phyloP scores from a whole-genome alignment of 2,329 filamentous ascomycete species.

The Neocucurbitaria cava region DNA sequence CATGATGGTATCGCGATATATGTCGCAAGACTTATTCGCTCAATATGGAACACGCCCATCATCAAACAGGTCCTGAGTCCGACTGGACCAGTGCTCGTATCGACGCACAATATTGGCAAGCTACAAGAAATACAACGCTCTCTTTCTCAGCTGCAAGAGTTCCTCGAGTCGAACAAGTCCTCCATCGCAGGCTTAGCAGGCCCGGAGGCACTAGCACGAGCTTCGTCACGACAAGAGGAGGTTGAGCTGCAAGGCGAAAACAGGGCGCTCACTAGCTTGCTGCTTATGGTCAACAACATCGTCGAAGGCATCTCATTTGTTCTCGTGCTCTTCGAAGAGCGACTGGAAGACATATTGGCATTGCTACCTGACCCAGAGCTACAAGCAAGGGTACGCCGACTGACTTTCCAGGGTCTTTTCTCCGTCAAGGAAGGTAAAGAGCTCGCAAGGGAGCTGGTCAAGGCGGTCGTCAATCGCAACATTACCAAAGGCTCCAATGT shows the following conservation, averaged over 20 bases:
- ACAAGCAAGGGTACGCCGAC: conserved; percentile 71
- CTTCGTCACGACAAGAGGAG: conserved; percentile 85
- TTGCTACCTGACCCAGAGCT: conserved; percentile 72
- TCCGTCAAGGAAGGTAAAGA: conserved; percentile 80
- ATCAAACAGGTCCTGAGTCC: conserved; percentile 64
- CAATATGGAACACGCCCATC: conserved; percentile 84
- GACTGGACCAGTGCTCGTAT: conserved; percentile 68
- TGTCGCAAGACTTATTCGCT: conserved; percentile 83
- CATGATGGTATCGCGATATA: conserved; percentile 90
- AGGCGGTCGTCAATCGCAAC: conserved; percentile 97
- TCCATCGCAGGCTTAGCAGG: conserved; percentile 96
- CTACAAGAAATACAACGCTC: conserved; percentile 80
- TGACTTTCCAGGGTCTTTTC: conserved; percentile 91
- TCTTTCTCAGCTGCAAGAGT: conserved; percentile 78
- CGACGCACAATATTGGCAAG: conserved; percentile 72
- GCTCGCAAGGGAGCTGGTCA: conserved; percentile 91
- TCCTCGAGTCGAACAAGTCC: conserved; percentile 84
- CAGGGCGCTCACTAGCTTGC: conserved; percentile 84
- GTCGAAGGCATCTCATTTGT: conserved; percentile 98
- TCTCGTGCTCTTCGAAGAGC: conserved; percentile 91
- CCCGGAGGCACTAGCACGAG: conserved; percentile 80
- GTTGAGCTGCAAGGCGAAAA: conserved; percentile 93
- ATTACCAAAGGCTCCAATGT: conserved; percentile 97
- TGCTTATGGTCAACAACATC: conserved; percentile 85
- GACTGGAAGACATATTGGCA: conserved; percentile 84